Evolutionary conservation across 1,284 basidiomycete species (phyloP).

Genomic region (Cryptococcus sp.): DNA sequence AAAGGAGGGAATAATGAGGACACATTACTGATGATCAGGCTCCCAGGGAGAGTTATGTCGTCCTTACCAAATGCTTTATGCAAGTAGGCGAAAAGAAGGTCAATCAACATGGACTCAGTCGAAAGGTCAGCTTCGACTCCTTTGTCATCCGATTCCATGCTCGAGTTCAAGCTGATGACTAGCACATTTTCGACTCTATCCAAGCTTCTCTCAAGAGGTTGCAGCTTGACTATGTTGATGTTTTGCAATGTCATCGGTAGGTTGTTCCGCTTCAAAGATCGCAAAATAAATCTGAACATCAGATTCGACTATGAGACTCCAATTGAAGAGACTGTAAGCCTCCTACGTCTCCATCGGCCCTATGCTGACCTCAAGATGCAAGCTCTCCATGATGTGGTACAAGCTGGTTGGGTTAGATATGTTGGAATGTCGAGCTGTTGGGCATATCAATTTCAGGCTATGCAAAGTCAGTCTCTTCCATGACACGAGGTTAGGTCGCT

Average conservation of each 20-base stretch:
- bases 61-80: conserved; percentile 62
- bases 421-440: conserved; percentile 56
- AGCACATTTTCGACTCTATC: conserved; percentile 64
- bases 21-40: neutral
- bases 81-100: conserved; percentile 39
- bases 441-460: conserved; percentile 31
- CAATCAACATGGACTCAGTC: conserved; percentile 52
- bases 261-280: neutral
- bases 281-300: neutral
- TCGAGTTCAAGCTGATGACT: neutral
- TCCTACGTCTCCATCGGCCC: conserved; percentile 2
- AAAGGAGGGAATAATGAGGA: too few species aligned
- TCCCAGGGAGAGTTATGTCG: conserved; percentile 68
- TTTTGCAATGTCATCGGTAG: conserved; percentile 55
- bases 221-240: conserved; percentile 65
- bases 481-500: neutral
- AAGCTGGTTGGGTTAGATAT: conserved; percentile 62
- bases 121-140: conserved; percentile 41
- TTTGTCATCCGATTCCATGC: neutral
- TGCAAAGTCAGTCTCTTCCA: conserved; percentile 18
- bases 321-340: conserved; percentile 3
- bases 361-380: conserved; percentile 52
- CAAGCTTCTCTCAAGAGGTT: conserved; percentile 62
- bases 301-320: conserved; percentile 54
- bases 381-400: conserved; percentile 64